phyloP scores from a whole-genome alignment of 768 basidiomycete genomes.

The Hypholoma fasciculare region DNA sequence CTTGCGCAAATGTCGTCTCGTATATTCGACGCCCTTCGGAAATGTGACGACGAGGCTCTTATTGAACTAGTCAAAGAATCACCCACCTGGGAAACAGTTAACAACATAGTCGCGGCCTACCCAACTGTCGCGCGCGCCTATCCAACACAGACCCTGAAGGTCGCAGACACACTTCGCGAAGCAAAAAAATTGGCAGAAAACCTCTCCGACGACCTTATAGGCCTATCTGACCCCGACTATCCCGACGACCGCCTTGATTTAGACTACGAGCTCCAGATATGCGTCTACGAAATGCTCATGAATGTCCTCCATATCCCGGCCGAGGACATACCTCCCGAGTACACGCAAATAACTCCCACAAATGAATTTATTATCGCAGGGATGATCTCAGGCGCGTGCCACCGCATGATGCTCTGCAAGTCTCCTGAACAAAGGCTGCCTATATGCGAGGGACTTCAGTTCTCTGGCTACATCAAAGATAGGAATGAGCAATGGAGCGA shows the following conservation, averaged over 20 bases:
- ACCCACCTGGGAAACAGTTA: neutral
- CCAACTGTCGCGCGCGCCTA: neutral
- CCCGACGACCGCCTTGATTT: neutral
- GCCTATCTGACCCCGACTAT: neutral
- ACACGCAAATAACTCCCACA: neutral
- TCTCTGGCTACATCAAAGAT: neutral
- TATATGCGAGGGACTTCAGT: neutral
- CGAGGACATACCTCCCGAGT: neutral
- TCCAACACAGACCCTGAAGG: neutral
- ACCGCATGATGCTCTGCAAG: neutral
- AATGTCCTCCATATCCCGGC: neutral
- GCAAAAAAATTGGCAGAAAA: neutral
- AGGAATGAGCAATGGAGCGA: neutral
- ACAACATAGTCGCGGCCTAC: neutral
- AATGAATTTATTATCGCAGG: neutral
- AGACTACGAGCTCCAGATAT: neutral
- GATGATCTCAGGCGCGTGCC: neutral
- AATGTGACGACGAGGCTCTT: neutral
- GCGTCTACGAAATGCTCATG: neutral
- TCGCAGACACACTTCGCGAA: neutral
- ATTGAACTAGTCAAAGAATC: neutral
- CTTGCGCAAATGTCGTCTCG: neutral
- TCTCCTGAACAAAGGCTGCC: neutral
- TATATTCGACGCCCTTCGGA: neutral
- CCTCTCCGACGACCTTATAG: neutral